Base-by-base conservation (phyloP, 768 basidiomycete genomes). In the Tephrocybe sp. region DNA sequence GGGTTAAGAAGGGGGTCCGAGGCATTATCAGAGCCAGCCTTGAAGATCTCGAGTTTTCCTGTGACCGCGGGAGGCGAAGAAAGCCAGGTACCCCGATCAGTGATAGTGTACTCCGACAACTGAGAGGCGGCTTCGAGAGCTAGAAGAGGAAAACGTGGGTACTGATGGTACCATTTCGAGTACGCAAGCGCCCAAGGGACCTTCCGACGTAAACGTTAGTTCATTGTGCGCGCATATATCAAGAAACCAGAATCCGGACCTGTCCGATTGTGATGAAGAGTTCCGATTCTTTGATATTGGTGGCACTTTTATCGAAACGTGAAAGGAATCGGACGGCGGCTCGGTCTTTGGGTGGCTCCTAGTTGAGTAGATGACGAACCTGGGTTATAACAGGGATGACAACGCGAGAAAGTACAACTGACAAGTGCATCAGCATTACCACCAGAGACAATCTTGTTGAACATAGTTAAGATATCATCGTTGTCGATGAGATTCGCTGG, bases 121-220 rank as follows among this genome's bases (percentile, higher is more conserved):
- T 69, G 53, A 2, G 78, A 67, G 1, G 81, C 78, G 1, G 77
- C 78, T 16, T 61, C 54, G 9, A 82, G 63, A 0, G 79, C 77
- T 60, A 79, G 67, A 1, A 73, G 55, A 0, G 80, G 80, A 60
- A 77, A 83, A 0, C 66, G 70, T 2, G 77, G 70, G 59, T 80
- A 82, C 54, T 80, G 76, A 55, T 83, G 80, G 57, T 83, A 83
- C 80, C 80, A 83, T 24, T 69, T 74, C 3, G 79, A 78, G 53
- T 78, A 77, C 9, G 69, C 60, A 34, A 69, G 64, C 9, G 70
- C 79, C 81, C 80, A 83, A 3, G 81, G 81, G 5, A 80, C 72
- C 78, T 81, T 22, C 19, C 16, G 15, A 5, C n/a, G 37, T 3
- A n/a, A 19, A 30, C 36, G 36, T 46, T 4, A 36, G 18, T 13